Percentiles rank a stretch among this genome's conserved stretches.
Conservation (phyloP, 1,284 basidiomycete species). For the Rhodotorula mucilaginosa region DNA sequence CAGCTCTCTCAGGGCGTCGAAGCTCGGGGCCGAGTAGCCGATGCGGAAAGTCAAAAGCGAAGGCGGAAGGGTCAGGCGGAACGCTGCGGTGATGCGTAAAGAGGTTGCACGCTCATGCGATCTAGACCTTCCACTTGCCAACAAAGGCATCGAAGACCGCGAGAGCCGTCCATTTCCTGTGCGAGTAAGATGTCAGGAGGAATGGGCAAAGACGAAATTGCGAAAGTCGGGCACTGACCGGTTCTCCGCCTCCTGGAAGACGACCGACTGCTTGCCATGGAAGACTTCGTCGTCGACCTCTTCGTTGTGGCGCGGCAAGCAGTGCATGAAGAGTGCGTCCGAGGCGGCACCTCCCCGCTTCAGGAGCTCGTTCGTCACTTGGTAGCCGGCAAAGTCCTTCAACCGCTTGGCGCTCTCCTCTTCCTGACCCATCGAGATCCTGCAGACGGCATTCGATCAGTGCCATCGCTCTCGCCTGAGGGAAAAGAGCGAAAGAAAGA, state of each 20-base stretch:
- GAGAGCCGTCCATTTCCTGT: slow-evolving; percentile 93
- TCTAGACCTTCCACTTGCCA: slow-evolving; percentile 40
- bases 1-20: no score
- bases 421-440: slow-evolving; percentile 99
- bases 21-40: no score
- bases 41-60: no score
- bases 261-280: slow-evolving; percentile 52
- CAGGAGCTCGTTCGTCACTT: slow-evolving; percentile 72
- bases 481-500: slow-evolving; percentile 8
- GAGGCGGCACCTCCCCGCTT: slow-evolving; percentile 48
- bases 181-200: slow-evolving; percentile 51
- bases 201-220: slow-evolving; percentile 60
- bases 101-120: not conserved
- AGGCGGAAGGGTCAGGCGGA: no score
- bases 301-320: slow-evolving; percentile 84
- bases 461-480: not conserved
- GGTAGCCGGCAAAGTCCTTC: slow-evolving; percentile 85
- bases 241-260: slow-evolving; percentile 54
- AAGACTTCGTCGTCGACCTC: slow-evolving; percentile 91
- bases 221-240: slow-evolving; percentile 16
- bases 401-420: slow-evolving; percentile 86
- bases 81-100: no score
- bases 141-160: slow-evolving; percentile 64
- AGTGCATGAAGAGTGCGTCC: slow-evolving; percentile 81
- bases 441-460: slow-evolving; percentile 45